Conservation (phyloP, 345 rosid genomes). For the Rubroshorea leprosula region DNA sequence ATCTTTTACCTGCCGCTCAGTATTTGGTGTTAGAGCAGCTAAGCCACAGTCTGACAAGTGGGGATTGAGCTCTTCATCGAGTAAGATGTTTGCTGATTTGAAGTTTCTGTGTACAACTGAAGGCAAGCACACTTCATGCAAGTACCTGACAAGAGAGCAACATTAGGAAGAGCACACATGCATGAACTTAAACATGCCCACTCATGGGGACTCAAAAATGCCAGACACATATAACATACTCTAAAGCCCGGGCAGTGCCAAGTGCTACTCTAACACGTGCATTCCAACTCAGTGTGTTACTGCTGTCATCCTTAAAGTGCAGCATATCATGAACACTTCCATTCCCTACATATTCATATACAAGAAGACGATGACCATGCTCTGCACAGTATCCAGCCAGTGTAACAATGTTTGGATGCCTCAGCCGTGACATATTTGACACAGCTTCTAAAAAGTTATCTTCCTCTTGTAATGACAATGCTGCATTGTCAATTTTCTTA, state of each 20-base stretch:
- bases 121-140: conserved; percentile 99
- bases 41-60: conserved; percentile 92
- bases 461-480: conserved; percentile 87
- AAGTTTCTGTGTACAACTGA: conserved; percentile 95
- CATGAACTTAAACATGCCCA: conserved; percentile 1
- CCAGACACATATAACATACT: conserved; percentile 49
- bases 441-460: conserved; percentile 88
- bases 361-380: conserved; percentile 94
- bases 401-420: conserved; percentile 88
- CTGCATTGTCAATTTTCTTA: conserved; percentile 92
- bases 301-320: conserved; percentile 69
- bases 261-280: conserved; percentile 97
- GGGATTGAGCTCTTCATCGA: conserved; percentile 94
- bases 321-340: conserved; percentile 86
- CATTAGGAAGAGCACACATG: conserved; percentile 14
- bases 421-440: conserved; percentile 84
- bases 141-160: conserved; percentile 49
- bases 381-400: conserved; percentile 87
- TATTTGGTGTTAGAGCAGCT: conserved; percentile 88
- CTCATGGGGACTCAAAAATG: conserved; percentile 6
- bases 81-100: conserved; percentile 92
- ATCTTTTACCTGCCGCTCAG: conserved; percentile 75
- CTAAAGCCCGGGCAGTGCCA: conserved; percentile 94
- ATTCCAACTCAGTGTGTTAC: conserved; percentile 77
- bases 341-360: conserved; percentile 67